These are phyloP conservation scores for Podaxis mareebaensis DNA, from an alignment of 768 basidiomycete species.

Conservation along the genomic window DNA sequence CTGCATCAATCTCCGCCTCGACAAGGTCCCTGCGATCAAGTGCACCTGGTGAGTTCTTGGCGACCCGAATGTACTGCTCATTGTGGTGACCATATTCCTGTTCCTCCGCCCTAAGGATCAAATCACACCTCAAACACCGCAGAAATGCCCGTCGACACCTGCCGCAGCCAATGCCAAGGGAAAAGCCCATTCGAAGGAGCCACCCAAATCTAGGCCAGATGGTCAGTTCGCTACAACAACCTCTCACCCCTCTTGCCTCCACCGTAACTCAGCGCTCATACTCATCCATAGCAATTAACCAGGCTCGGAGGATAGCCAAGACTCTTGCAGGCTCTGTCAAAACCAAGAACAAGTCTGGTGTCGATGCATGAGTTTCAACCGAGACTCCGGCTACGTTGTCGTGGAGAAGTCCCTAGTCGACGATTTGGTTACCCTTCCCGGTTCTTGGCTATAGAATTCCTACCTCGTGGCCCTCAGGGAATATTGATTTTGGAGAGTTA, in stretches of 20 bases:
- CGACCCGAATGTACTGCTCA: background rate
- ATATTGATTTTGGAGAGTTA: background rate
- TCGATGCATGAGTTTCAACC: background rate
- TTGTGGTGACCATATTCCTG: background rate
- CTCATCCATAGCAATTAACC: slow-evolving; percentile 7
- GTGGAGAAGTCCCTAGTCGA: background rate
- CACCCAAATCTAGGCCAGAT: background rate
- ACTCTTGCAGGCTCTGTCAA: background rate
- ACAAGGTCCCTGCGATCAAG: background rate
- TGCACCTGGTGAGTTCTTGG: background rate
- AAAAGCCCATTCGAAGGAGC: background rate
- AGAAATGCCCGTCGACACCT: no score
- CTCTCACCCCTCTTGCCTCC: background rate
- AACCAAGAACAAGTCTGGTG: background rate
- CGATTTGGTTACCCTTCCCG: background rate
- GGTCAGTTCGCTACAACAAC: background rate
- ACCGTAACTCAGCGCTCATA: background rate
- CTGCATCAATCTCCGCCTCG: background rate
- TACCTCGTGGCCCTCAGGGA: background rate
- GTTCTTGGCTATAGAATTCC: background rate
- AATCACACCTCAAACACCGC: background rate
- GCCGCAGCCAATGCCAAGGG: no score
- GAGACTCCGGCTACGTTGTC: background rate
- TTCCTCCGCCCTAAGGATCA: background rate
- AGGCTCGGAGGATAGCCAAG: background rate